Evolutionary conservation across 768 basidiomycete genomes (phyloP), one percentile per base, ranked within the genome.

Genomic region (Psilocybe tampanensis): DNA sequence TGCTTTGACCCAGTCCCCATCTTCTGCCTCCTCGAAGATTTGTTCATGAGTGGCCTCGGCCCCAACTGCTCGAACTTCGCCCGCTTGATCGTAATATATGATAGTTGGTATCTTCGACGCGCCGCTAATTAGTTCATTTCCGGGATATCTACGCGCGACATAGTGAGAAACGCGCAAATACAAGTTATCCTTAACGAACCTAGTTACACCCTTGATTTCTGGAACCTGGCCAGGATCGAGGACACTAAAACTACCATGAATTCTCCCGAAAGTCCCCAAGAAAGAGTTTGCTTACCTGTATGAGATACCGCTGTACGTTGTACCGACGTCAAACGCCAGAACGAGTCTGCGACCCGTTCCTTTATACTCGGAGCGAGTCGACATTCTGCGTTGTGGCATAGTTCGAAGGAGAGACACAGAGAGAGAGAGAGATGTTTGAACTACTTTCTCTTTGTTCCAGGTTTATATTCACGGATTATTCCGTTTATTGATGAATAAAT

Each of bases 1-100:
- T 70, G 75, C 70, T 34, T 71, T 76, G 50, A 66, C 60, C 74
- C 76, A 78, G n/a, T 69, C 70, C 52, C 78, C 74, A 8, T 79
- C 77, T 52, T 78, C 74, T 3, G 77, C 78, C 44, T 63, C 66
- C 41, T 76, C 74, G 2, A 69, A 62, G 29, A 78, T 68, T 24
- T 72, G 72, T 26, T 80, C 74, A 13, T 70, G 68, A 21, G 72
- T 65, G 1, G 80, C 75, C 63, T 81, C 80, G 13, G 80, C 80
- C 18, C 80, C 80, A 32, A 75, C 72, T 7, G 79, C 76, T 45
- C 71, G 68, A 17, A 77, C 70, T 0, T 60, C 60, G 0, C 80
- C 80, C 7, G 64, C 59, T 33, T 68, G 60, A 54, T 79, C 76
- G 54, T 82, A 82, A 61, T n/a, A n/a, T n/a, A n/a, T n/a, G n/a